Conservation (phyloP, 2,329 filamentous ascomycete species). For the Epichloe aotearoae region DNA sequence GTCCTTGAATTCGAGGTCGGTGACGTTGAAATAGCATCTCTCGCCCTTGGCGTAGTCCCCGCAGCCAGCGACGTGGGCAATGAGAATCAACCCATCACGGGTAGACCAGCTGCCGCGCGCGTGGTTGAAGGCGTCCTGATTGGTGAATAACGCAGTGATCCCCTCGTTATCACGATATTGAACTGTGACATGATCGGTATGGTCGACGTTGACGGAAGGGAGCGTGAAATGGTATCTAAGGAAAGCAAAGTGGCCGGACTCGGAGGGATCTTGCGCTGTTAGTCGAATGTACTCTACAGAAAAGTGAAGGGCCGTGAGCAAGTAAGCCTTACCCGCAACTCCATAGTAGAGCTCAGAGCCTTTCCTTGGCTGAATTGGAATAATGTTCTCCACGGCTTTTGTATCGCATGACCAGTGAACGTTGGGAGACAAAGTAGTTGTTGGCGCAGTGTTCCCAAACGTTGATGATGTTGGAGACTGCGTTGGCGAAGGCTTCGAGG, state of each 20-base stretch:
- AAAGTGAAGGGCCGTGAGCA: too few relatives aligned
- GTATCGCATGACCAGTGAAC: conserved; percentile 16
- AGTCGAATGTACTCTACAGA: not conserved
- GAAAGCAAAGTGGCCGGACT: conserved; percentile 14
- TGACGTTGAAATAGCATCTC: conserved; percentile 18
- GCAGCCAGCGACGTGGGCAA: conserved; percentile 14
- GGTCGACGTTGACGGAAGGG: conserved; percentile 19
- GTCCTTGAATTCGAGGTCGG: conserved; percentile 8
- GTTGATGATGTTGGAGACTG: not conserved
- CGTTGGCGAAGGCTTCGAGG: not conserved
- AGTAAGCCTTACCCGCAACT: conserved; percentile 4
- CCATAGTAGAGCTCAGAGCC: conserved; percentile 15
- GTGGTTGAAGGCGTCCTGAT: conserved; percentile 11
- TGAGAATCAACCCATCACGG: conserved; percentile 12
- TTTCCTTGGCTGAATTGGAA: conserved; percentile 11
- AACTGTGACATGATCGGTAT: conserved; percentile 11
- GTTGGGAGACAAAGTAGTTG: conserved; percentile 3
- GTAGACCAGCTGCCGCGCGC: conserved; percentile 12
- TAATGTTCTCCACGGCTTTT: conserved; percentile 10
- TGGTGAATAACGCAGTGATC: conserved; percentile 9
- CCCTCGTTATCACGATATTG: conserved; percentile 3
- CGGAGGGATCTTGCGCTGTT: conserved; percentile 8
- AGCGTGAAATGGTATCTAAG: conserved; percentile 14
- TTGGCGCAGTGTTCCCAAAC: conserved; percentile 1
- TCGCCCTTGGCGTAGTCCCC: conserved; percentile 14